phyloP scores from a whole-genome alignment of 305 asterid genomes.

The Fraxinus velutina region DNA sequence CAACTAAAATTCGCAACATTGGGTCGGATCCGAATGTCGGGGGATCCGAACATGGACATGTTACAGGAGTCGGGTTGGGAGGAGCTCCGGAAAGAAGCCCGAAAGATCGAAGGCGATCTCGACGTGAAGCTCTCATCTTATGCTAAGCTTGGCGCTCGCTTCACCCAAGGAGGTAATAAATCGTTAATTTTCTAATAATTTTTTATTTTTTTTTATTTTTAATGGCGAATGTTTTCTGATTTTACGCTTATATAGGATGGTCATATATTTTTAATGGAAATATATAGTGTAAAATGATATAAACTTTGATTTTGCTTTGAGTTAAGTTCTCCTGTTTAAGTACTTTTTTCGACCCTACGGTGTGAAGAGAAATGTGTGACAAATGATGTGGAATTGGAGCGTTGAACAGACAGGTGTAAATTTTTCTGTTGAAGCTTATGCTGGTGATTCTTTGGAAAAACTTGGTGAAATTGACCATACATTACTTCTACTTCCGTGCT shows the following conservation, averaged over 20 bases:
- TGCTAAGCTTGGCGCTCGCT: slow-evolving; percentile 84
- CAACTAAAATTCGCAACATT: not conserved
- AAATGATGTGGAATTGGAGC: not conserved
- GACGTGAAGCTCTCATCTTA: slow-evolving; percentile 92
- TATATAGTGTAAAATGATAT: not conserved
- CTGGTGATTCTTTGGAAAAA: not conserved
- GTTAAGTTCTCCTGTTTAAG: not conserved
- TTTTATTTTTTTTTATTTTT: not conserved
- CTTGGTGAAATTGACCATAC: not conserved
- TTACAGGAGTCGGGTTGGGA: slow-evolving; percentile 96
- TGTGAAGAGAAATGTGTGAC: not conserved
- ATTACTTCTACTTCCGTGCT: not conserved
- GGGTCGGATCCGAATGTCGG: slow-evolving; percentile 39
- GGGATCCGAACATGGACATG: slow-evolving; percentile 60
- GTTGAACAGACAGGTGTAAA: not conserved
- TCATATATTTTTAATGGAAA: not conserved
- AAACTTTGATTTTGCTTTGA: not conserved
- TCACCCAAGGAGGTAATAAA: slow-evolving; percentile 68
- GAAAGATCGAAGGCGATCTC: slow-evolving; percentile 93
- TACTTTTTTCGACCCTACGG: not conserved
- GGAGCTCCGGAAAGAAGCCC: slow-evolving; percentile 87
- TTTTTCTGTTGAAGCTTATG: not conserved
- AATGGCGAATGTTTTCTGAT: too few relatives aligned
- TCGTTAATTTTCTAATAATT: not conserved
- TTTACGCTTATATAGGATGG: not conserved